Evolutionary conservation across 257 asterid species (phyloP), one percentile per base, ranked within the genome.

Genomic region (Solanum dulcamara): DNA sequence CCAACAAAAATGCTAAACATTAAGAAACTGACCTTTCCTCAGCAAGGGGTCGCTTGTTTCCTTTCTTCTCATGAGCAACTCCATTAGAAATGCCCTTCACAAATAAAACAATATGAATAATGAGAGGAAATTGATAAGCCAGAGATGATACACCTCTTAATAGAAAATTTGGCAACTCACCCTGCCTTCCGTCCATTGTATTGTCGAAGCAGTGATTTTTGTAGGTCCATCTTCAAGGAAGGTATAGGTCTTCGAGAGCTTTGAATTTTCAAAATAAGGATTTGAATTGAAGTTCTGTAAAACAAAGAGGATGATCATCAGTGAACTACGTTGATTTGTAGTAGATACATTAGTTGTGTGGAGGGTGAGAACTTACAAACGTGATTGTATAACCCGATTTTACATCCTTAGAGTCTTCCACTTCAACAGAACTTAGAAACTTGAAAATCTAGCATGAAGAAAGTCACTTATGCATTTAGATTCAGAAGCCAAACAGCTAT

Each of bases 121-220:
- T 81, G 51, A 82, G 24, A 80, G 74, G 59, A 86, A 80, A 62
- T 28, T 75, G 50, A 81, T 10, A 81, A 81, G 83, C 28, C 70
- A 5, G 18, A 17, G 22, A 8, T 15, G 28, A 26, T 35, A 11
- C 50, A 37, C 5, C 30, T 20, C 79, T 37, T 71, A 28, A 24
- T 17, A 38, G 8, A 86, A 38, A 48, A 80, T 10, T 10, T 64
- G 53, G 84, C 81, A 86, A 53, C 95, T 91, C 89, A 96, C 98
- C 96, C 85, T 91, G 91, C 97, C 98, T 83, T 95, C 96, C 89
- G 91, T 97, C 99, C 99, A 97, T 85, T 92, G 93, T 33, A 97
- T 95, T 71, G 95, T 77, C 60, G 99, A 94, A 46, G 98, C 93
- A 46, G 95, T 90, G 88, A 97, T 89, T 84, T 92, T 92, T 9